These are phyloP conservation scores for Neckera pumila DNA, from an alignment of 225 moss, liverwort and hornwort species.

Conservation along the genomic window DNA sequence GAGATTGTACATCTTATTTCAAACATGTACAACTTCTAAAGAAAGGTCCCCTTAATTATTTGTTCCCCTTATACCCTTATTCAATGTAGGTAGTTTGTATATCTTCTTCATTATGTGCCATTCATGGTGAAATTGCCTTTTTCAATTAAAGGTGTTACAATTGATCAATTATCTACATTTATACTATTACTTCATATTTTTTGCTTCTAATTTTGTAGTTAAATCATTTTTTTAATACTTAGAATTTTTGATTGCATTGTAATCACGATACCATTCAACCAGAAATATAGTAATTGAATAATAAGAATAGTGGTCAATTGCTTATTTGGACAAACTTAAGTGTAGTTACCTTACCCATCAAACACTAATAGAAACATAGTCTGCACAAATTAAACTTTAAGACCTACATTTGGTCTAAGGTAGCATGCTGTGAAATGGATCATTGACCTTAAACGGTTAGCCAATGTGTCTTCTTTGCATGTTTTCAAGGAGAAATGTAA, in stretches of 20 bases:
- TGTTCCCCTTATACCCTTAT: too few species aligned
- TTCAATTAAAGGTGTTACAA: not conserved
- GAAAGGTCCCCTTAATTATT: too few species aligned
- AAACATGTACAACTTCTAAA: too few species aligned
- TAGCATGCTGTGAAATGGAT: too few species aligned
- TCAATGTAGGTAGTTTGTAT: not conserved
- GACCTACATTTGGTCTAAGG: not conserved
- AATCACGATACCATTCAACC: too few species aligned
- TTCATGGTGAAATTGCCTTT: not conserved
- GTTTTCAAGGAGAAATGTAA: too few species aligned
- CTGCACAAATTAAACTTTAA: accelerated
- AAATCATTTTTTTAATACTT: not conserved
- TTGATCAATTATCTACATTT: not conserved
- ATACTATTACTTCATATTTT: not conserved
- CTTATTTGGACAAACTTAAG: not conserved
- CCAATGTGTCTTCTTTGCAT: too few species aligned
- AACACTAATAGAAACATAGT: not conserved
- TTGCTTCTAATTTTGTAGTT: not conserved
- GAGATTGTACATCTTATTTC: too few species aligned
- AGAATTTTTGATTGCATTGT: not conserved
- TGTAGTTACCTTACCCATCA: not conserved
- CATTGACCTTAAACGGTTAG: too few species aligned
- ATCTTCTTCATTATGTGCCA: not conserved
- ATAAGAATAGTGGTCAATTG: accelerated
- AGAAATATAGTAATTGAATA: not conserved